These are phyloP conservation scores for Leccinum disarticulatum DNA, from an alignment of 768 basidiomycete species.

Conservation along the genomic window DNA sequence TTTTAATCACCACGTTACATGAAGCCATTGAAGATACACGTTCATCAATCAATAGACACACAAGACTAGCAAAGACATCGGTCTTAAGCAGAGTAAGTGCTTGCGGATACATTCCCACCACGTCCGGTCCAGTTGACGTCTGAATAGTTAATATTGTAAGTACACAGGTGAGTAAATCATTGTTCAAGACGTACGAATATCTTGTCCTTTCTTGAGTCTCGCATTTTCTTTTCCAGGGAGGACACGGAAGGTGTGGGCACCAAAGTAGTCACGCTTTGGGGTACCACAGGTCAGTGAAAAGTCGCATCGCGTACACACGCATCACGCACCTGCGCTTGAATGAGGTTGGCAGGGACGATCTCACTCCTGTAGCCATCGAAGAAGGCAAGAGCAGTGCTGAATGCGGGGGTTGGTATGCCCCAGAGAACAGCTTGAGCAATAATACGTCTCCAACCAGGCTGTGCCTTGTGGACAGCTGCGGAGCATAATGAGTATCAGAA, in stretches of 20 bases:
- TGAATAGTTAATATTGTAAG: constrained; percentile 26
- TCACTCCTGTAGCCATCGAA: constrained; percentile 99
- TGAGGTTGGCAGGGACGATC: constrained; percentile 87
- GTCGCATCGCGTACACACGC: not conserved
- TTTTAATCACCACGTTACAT: constrained; percentile 15
- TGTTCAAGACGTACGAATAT: constrained; percentile 72
- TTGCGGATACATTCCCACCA: constrained; percentile 91
- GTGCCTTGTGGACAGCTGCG: constrained; percentile 85
- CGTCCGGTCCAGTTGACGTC: constrained; percentile 99
- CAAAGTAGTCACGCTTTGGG: constrained; percentile 92
- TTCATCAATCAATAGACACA: constrained; percentile 21
- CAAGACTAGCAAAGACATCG: not conserved
- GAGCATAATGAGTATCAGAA: constrained; percentile 2
- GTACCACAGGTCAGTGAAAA: constrained; percentile 6
- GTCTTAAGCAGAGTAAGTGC: constrained; percentile 70
- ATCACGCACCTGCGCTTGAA: constrained; percentile 80
- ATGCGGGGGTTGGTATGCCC: constrained; percentile 98
- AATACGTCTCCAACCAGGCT: constrained; percentile 97
- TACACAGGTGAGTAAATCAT: not conserved
- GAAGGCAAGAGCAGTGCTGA: constrained; percentile 97
- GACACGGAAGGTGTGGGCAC: constrained; percentile 97
- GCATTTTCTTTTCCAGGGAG: constrained; percentile 89
- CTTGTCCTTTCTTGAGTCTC: constrained; percentile 73
- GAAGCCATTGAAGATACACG: not conserved
- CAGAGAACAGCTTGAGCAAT: constrained; percentile 95